phyloP scores from a whole-genome alignment of 306 rosid genomes.

The Vicia sativa region DNA sequence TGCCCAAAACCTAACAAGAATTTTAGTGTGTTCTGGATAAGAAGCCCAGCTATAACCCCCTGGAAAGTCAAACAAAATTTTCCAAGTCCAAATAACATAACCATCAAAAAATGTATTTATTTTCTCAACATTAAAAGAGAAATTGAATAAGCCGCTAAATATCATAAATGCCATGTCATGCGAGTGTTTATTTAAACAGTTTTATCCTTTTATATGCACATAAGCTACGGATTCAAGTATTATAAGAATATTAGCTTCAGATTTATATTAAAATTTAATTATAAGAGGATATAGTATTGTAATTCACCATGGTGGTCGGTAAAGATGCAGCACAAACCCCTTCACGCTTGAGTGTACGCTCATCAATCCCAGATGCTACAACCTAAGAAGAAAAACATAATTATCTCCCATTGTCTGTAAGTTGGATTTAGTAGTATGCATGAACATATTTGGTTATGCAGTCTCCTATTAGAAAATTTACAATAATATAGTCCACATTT shows the following conservation, averaged over 20 bases:
- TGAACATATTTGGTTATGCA: slow-evolving; percentile 11
- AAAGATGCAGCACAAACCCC: slow-evolving; percentile 99
- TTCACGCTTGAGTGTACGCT: slow-evolving; percentile 96
- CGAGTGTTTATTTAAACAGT: slow-evolving; percentile 18
- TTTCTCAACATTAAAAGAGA: slow-evolving; percentile 2
- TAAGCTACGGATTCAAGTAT: slow-evolving; percentile 16
- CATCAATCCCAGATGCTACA: slow-evolving; percentile 97
- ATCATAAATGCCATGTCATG: slow-evolving; percentile 3
- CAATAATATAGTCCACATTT: slow-evolving; percentile 16
- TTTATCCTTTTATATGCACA: neutral
- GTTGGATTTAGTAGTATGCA: slow-evolving; percentile 17
- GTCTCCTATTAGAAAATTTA: slow-evolving; percentile 1
- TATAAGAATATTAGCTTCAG: slow-evolving; percentile 23
- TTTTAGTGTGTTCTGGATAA: slow-evolving; percentile 91
- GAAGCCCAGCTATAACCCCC: slow-evolving; percentile 99
- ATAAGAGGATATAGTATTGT: slow-evolving; percentile 21
- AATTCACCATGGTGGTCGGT: slow-evolving; percentile 93
- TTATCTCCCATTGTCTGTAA: slow-evolving; percentile 15
- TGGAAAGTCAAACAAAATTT: slow-evolving; percentile 42
- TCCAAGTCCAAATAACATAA: slow-evolving; percentile 17
- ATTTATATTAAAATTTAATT: slow-evolving; percentile 13
- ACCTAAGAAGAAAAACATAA: slow-evolving; percentile 55
- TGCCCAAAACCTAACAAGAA: slow-evolving; percentile 81
- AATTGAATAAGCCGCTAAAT: slow-evolving; percentile 30
- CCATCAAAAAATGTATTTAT: neutral